Evolutionary conservation across 306 rosid genomes (phyloP).

Genomic region (Prunus salicina): DNA sequence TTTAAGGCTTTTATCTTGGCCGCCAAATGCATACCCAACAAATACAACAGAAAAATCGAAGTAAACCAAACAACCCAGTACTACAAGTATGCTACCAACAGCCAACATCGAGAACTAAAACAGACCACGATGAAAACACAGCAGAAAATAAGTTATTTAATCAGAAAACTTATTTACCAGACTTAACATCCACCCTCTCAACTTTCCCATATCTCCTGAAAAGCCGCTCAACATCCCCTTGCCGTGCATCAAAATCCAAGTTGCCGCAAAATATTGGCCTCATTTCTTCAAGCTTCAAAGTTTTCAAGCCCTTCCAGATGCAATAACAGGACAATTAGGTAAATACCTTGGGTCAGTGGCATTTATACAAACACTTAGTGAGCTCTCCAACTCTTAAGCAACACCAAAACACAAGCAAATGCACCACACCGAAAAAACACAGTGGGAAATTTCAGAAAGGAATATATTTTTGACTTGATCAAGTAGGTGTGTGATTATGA

Average conservation of each 20-base stretch:
- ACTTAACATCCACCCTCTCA: conserved; percentile 78
- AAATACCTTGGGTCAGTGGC: background rate
- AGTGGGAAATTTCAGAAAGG: background rate
- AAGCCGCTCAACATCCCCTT: conserved; percentile 72
- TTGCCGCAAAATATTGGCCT: conserved; percentile 76
- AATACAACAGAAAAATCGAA: background rate
- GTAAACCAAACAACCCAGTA: background rate
- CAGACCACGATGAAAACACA: background rate
- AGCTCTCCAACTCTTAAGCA: background rate
- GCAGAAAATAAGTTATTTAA: background rate
- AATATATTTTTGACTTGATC: background rate
- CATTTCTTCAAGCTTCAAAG: conserved; percentile 38
- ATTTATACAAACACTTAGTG: background rate
- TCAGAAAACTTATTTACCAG: conserved; percentile 44
- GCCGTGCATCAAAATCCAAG: conserved; percentile 76
- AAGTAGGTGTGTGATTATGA: background rate
- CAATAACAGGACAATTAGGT: background rate
- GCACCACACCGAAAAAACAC: background rate
- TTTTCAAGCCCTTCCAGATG: conserved; percentile 24
- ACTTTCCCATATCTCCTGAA: conserved; percentile 79
- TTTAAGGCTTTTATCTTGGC: background rate
- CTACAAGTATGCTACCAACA: background rate
- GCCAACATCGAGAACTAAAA: background rate
- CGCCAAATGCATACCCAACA: background rate
- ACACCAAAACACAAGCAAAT: background rate